These are phyloP conservation scores for Mortierella sp. DNA, from an alignment of 371 early-diverging fungal genomes.

Conservation along the genomic window DNA sequence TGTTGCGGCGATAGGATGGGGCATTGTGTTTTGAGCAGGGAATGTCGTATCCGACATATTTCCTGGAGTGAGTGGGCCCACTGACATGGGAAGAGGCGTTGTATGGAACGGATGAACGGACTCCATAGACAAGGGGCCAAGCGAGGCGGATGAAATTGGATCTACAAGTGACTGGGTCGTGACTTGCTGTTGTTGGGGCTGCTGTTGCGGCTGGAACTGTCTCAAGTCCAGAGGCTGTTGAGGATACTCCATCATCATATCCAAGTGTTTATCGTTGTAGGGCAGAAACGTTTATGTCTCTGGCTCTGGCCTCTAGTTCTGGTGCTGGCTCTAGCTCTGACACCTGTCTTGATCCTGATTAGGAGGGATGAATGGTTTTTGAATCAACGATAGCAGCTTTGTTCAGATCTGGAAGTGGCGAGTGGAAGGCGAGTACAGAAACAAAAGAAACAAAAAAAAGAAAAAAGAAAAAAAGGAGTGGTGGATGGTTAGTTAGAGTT, in stretches of 20 bases:
- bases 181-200: constrained; percentile 19
- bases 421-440: too few relatives aligned
- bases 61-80: constrained; percentile 11
- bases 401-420: constrained; percentile 10
- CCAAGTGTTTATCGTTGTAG: constrained; percentile 14
- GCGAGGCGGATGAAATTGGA: constrained; percentile 3
- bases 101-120: constrained; percentile 30
- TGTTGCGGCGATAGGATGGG: constrained; percentile 17
- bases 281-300: background rate
- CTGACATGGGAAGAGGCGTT: constrained; percentile 8
- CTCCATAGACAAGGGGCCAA: constrained; percentile 18
- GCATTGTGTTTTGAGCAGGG: constrained; percentile 27
- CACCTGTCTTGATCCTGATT: constrained; percentile 5
- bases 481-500: background rate
- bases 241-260: constrained; percentile 56
- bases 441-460: background rate
- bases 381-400: background rate
- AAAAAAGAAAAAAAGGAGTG: background rate
- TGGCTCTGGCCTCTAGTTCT: background rate
- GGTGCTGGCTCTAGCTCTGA: constrained; percentile 5
- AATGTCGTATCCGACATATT: background rate
- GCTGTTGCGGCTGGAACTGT: constrained; percentile 42
- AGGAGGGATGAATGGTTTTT: background rate
- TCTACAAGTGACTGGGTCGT: background rate
- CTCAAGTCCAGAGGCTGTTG: constrained; percentile 49